Base-by-base conservation (phyloP, 805 yeast species). In the Starmerella vitae region DNA sequence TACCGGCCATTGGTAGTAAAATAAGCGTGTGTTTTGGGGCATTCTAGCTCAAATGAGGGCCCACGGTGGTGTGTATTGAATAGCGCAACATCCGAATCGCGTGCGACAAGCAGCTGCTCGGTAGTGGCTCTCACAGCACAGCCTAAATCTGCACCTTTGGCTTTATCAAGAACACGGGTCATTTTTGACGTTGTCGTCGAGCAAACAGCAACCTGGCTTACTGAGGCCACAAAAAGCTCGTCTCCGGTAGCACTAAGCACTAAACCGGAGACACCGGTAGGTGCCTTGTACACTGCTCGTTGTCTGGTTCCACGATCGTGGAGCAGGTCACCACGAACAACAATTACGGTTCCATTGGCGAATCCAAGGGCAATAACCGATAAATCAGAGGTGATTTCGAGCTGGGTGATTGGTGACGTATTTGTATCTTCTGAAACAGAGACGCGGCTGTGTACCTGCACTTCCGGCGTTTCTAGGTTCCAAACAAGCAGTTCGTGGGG, bases 301-400 rank as follows among this genome's bases (percentile, higher is more conserved):
- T 88, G 97, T 47, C 91, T 72, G 8, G 94, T 75, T 0, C 97
- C 97, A 42, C 94, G 64, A 54, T 91, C 98, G 49, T 85, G 73
- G 5, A 83, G 48, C 24, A 91, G 58, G 57, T 91, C 97, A 7
- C 98, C 98, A 45, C 97, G 63, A 0, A 86, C 72, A 5, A 86
- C 61, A 2, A 86, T 63, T 2, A 86, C 84, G 17, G 74, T 67
- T 2, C 98, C 98, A 56, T 85, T 78, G 12, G 86, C 78, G 50
- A 74, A 82, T 0, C 94, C 94, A 33, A 82, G 61, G 0, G 80
- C 86, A 5, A 79, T 56, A 25, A 81, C 71, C 3, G 82, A 67
- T 44, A 77, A 70, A 43, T 71, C 75, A 1, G 57, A 48, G 13
- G 75, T 68, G 36, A 68, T 60, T 13, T 69, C 66, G 44, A 80